phyloP scores from a whole-genome alignment of 768 basidiomycete species.

The Termitomyces eurrhizus region DNA sequence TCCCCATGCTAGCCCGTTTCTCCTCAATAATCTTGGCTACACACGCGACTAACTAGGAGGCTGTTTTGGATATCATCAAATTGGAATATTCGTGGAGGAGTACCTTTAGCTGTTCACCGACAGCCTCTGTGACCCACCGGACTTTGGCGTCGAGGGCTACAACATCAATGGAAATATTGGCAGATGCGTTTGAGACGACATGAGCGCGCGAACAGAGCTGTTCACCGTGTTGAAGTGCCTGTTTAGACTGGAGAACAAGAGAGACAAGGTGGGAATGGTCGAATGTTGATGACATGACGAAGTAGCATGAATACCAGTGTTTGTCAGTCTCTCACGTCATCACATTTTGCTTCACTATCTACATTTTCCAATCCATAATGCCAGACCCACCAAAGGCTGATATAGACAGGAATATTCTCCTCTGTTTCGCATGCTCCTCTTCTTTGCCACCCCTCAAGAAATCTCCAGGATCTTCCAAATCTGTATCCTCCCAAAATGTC shows the following conservation, averaged over 20 bases:
- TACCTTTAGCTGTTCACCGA: constrained; percentile 75
- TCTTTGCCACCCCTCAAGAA: constrained; percentile 42
- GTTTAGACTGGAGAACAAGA: constrained; percentile 78
- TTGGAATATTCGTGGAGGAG: constrained; percentile 5
- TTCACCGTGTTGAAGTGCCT: constrained; percentile 75
- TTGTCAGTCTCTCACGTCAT: background rate
- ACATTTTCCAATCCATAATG: background rate
- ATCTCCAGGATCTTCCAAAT: constrained; percentile 1
- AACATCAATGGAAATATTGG: constrained; percentile 64
- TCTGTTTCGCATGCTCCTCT: constrained; percentile 62
- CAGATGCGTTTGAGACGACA: constrained; percentile 57
- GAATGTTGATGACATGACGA: constrained; percentile 20
- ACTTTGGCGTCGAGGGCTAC: constrained; percentile 79
- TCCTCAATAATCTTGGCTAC: constrained; percentile 75
- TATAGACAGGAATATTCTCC: constrained; percentile 24
- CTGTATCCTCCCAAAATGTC: constrained; percentile 8
- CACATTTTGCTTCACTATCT: background rate
- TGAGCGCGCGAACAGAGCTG: constrained; percentile 70
- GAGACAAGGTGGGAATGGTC: constrained; percentile 67
- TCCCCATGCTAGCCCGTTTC: constrained; percentile 57
- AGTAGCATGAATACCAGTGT: background rate
- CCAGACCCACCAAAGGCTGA: constrained; percentile 3
- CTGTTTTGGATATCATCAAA: background rate
- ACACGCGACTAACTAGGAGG: constrained; percentile 58
- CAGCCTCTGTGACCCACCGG: constrained; percentile 70